A percentile compares a stretch with the other conserved stretches of the same genome.
Evolutionary conservation across 163 green algal species (phyloP).

Genomic region (Volvox carteri): DNA sequence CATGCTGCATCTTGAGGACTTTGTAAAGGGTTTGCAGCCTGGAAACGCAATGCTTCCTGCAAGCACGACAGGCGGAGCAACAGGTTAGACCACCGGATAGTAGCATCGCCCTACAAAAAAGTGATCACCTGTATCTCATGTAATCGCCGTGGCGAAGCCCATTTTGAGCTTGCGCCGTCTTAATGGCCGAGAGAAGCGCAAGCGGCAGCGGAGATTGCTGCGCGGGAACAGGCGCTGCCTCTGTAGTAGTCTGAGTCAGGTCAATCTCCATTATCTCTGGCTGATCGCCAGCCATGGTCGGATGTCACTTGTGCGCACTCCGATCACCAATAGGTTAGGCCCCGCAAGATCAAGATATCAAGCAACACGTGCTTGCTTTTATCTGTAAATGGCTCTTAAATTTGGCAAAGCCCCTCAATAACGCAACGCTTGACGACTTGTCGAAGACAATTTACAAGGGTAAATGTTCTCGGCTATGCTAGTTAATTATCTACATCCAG

Average conservation of each 20-base stretch:
- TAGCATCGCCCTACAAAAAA: too few species aligned
- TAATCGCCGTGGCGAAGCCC: conserved; percentile 92
- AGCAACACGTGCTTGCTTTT: too few species aligned
- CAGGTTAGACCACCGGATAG: neutral
- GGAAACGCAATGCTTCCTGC: conserved; percentile 87
- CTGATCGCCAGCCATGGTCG: conserved; percentile 36
- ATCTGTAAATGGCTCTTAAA: too few species aligned
- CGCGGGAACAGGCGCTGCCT: neutral
- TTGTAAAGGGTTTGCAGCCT: conserved; percentile 83
- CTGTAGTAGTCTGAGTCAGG: neutral
- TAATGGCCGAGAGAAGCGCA: conserved; percentile 75
- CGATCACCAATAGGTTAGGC: neutral
- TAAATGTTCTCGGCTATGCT: too few species aligned
- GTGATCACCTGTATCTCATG: conserved; percentile 87
- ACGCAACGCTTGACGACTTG: too few species aligned
- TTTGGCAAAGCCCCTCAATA: too few species aligned
- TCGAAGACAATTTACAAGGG: too few species aligned
- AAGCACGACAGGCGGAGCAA: neutral
- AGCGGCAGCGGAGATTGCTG: conserved; percentile 43
- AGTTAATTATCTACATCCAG: too few species aligned
- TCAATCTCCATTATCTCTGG: conserved; percentile 26
- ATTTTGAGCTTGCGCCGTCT: conserved; percentile 84
- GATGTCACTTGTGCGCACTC: neutral
- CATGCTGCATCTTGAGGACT: conserved; percentile 85
- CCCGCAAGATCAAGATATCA: too few species aligned